Evolutionary conservation across 2,329 filamentous ascomycete genomes (phyloP), one percentile per base, ranked within the genome.

Genomic region (Salinomyces thailandicus): DNA sequence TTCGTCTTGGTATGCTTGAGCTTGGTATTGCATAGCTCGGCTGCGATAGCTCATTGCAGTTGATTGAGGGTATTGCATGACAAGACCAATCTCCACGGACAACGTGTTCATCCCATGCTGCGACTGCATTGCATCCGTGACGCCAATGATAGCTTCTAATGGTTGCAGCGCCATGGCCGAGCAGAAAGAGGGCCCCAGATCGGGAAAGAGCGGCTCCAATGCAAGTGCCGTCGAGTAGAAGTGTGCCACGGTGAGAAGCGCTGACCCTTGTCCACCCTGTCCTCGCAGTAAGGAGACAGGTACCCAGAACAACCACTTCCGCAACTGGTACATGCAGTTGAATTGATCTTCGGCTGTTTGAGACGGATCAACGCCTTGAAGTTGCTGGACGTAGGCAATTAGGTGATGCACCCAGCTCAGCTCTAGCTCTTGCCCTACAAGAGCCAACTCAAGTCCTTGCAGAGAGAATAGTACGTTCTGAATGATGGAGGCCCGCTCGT

Each of bases 241-340:
- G 56, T 96, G 84, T 8, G 86, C 83, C 37, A 96, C 78, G 44
- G 93, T 79, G 35, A 93, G 71, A 47, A 95, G 70, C 1, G 85
- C 81, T 41, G 76, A 83, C 16, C 83, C 73, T 47, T 89, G 85
- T 22, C 76, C 75, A 34, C 80, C 77, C 31, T 79, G 81, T 46
- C 79, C 77, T 56, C 89, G 81, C 17, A 95, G 71, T 50, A 87
- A 81, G 47, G 79, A 77, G 20, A 94, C 79, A 1, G 91, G 91
- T 37, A 94, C 76, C 86, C 89, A 96, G 63, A 96, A 94, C 12
- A 96, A 74, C 86, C 89, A 95, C 49, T 84, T 83, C 37, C 87
- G 75, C 41, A 98, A 72, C 7, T 85, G 80, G 46, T 93, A 87
- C 8, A 96, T 75, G 46, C 87, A 82, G 53, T 86, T 81, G 57